Conservation (phyloP, 1,284 basidiomycete genomes). For the Ganoderma leucocontextum region DNA sequence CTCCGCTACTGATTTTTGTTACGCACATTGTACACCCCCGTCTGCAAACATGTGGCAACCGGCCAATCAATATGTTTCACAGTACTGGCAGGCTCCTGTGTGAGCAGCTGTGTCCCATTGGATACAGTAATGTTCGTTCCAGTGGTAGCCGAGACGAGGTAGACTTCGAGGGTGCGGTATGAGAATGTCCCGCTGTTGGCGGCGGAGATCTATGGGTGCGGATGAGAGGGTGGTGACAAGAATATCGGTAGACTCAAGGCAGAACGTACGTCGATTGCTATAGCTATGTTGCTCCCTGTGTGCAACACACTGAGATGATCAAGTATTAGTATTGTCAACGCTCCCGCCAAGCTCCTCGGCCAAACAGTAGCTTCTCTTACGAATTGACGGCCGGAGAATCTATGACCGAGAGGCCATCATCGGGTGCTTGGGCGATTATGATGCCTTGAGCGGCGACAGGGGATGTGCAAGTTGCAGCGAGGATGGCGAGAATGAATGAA, state of each 20-base stretch:
- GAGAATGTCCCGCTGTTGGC: constrained; percentile 49
- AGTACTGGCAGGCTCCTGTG: constrained; percentile 51
- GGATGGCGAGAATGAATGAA: constrained; percentile 24
- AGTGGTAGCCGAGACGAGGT: constrained; percentile 53
- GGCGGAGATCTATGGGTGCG: constrained; percentile 48
- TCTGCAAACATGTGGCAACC: constrained; percentile 52
- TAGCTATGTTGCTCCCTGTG: constrained; percentile 46
- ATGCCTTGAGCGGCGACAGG: constrained; percentile 39
- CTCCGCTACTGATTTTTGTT: neutral
- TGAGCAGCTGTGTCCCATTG: constrained; percentile 48
- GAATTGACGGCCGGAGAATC: constrained; percentile 53
- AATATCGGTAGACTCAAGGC: neutral
- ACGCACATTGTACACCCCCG: constrained; percentile 60
- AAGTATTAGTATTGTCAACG: constrained; percentile 12
- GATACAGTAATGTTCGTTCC: constrained; percentile 57
- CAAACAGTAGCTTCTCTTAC: constrained; percentile 41
- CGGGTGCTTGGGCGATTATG: constrained; percentile 52
- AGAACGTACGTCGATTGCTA: constrained; percentile 54
- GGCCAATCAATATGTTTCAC: constrained; percentile 58
- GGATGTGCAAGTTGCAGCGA: constrained; percentile 18
- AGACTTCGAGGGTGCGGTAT: constrained; percentile 56
- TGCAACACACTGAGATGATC: constrained; percentile 37
- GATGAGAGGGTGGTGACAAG: neutral
- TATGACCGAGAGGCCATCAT: constrained; percentile 57
- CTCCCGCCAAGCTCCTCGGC: neutral